phyloP scores from a whole-genome alignment of 306 rosid species.

The Chamaecrista fasciculata region DNA sequence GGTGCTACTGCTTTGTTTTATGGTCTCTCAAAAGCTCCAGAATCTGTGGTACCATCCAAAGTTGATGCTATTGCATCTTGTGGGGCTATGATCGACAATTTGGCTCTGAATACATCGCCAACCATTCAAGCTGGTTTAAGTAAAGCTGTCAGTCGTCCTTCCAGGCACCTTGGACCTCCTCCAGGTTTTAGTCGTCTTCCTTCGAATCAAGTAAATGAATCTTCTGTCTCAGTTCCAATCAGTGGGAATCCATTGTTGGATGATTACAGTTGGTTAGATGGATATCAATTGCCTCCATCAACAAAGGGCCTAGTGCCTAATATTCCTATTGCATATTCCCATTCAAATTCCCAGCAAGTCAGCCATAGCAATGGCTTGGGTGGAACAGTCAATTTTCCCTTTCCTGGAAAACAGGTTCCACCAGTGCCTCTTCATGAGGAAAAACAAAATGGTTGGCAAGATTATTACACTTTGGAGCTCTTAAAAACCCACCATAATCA shows the following conservation, averaged over 20 bases:
- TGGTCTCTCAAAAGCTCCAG: constrained; percentile 50
- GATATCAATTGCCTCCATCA: constrained; percentile 78
- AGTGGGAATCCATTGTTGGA: constrained; percentile 67
- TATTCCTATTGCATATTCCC: constrained; percentile 43
- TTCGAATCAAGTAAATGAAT: constrained; percentile 53
- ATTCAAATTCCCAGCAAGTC: constrained; percentile 43
- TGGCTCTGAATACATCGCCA: constrained; percentile 36
- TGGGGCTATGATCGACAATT: constrained; percentile 38
- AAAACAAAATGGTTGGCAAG: constrained; percentile 71
- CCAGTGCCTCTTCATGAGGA: constrained; percentile 48
- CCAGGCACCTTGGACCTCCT: constrained; percentile 91
- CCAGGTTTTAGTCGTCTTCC: constrained; percentile 81
- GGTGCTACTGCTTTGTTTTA: constrained; percentile 33
- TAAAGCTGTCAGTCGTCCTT: constrained; percentile 72
- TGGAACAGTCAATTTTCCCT: constrained; percentile 66
- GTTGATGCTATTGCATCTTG: constrained; percentile 43
- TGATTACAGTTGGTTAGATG: constrained; percentile 98
- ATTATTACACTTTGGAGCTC: constrained; percentile 55
- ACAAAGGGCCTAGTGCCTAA: constrained; percentile 41
- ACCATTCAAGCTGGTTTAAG: constrained; percentile 44
- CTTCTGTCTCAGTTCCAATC: constrained; percentile 43
- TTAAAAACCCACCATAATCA: constrained; percentile 62
- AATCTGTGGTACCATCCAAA: constrained; percentile 42
- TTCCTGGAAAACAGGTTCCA: constrained; percentile 84
- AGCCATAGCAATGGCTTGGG: constrained; percentile 46